A percentile compares a stretch with the other conserved stretches of the same genome.
Conservation (phyloP, 768 basidiomycete genomes). For the Suillus spraguei region DNA sequence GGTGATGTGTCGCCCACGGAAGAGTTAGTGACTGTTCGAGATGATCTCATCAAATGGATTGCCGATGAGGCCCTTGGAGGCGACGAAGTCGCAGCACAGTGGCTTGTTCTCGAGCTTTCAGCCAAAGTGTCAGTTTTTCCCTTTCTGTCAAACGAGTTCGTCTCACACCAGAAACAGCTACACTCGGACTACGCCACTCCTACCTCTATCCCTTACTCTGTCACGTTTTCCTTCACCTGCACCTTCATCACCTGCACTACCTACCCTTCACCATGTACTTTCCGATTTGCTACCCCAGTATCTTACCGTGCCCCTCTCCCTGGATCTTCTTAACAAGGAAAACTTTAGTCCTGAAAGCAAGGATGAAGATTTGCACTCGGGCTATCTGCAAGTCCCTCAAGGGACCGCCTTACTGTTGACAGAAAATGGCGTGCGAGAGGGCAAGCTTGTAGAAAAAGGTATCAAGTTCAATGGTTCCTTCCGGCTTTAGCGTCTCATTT, state of each 20-base stretch:
- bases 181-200: conserved; percentile 64
- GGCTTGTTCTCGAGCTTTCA: conserved; percentile 64
- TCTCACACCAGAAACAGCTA: conserved; percentile 44
- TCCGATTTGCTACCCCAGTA: conserved; percentile 60
- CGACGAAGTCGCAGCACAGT: conserved; percentile 72
- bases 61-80: conserved; percentile 69
- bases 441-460: conserved; percentile 58
- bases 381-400: conserved; percentile 70
- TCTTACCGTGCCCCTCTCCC: conserved; percentile 58
- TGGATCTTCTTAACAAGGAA: conserved; percentile 59
- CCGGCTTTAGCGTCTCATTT: not conserved
- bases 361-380: conserved; percentile 73
- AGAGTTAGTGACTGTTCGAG: conserved; percentile 31
- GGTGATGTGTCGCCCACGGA: conserved; percentile 2
- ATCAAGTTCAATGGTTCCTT: not conserved
- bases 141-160: conserved; percentile 8
- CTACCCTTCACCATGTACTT: conserved; percentile 57
- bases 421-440: conserved; percentile 70
- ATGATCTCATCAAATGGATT: conserved; percentile 71
- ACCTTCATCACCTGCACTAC: conserved; percentile 30
- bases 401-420: conserved; percentile 64
- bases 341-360: conserved; percentile 66
- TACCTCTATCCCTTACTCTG: conserved; percentile 67
- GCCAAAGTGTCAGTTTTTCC: conserved; percentile 59
- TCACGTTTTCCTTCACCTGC: conserved; percentile 59